phyloP scores from a whole-genome alignment of 352 stramenopile genomes.

The Phytophthora pistaciae region DNA sequence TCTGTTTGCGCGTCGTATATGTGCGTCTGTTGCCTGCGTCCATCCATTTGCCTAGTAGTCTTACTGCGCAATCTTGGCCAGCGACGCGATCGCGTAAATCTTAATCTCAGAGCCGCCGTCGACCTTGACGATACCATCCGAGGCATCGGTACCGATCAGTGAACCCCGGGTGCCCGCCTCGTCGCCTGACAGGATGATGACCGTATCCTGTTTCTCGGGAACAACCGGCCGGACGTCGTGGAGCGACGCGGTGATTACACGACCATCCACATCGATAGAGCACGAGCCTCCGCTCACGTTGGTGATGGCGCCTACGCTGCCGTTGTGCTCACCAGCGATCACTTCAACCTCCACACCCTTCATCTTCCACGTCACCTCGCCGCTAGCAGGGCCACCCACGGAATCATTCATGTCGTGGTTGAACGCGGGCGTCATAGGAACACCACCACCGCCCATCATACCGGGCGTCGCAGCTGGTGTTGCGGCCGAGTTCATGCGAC shows the following conservation, averaged over 20 bases:
- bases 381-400: constrained; percentile 43
- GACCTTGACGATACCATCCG: constrained; percentile 91
- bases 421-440: constrained; percentile 85
- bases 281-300: constrained; percentile 77
- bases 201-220: constrained; percentile 89
- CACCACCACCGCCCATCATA: constrained; percentile 67
- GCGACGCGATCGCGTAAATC: constrained; percentile 85
- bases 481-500: constrained; percentile 70
- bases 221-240: constrained; percentile 80
- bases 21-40: constrained; percentile 30
- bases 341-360: constrained; percentile 90
- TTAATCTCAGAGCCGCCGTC: constrained; percentile 91
- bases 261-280: constrained; percentile 84
- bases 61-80: constrained; percentile 90
- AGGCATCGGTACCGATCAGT: constrained; percentile 87
- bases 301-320: constrained; percentile 80
- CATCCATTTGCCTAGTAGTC: constrained; percentile 33
- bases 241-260: constrained; percentile 70
- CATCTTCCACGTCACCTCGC: constrained; percentile 90
- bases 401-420: constrained; percentile 59
- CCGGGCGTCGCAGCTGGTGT: constrained; percentile 80
- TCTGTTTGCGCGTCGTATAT: constrained; percentile 18
- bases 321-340: constrained; percentile 66
- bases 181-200: constrained; percentile 88
- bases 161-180: constrained; percentile 87